A percentile compares a stretch with the other conserved stretches of the same genome.
phyloP scores from a whole-genome alignment of 2,329 filamentous ascomycete genomes.

The Fusarium austroafricanum region DNA sequence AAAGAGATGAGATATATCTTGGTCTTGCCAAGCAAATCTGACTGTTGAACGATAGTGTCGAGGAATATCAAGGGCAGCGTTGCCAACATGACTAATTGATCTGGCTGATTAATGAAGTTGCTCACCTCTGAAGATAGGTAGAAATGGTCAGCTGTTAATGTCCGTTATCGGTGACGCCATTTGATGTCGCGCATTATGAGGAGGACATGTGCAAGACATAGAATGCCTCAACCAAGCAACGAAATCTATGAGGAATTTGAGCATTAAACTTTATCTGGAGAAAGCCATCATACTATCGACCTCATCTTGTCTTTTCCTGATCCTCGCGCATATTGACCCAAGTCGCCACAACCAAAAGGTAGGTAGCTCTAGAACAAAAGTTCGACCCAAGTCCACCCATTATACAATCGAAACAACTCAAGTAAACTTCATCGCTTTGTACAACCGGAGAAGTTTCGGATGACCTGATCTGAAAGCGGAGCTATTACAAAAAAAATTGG shows the following conservation, averaged over 20 bases:
- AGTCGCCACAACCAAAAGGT: background rate
- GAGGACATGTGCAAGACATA: constrained; percentile 5
- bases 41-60: background rate
- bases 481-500: constrained; percentile 19
- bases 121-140: background rate
- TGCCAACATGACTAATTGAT: background rate
- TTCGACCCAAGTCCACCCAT: background rate
- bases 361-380: background rate
- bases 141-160: constrained; percentile 2
- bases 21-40: background rate
- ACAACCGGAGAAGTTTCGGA: constrained; percentile 30
- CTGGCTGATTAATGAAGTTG: background rate
- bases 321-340: constrained; percentile 2
- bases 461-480: constrained; percentile 35
- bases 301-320: background rate
- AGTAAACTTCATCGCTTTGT: background rate
- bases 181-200: constrained; percentile 24
- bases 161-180: constrained; percentile 39
- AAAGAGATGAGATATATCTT: background rate
- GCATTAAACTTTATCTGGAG: background rate
- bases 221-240: constrained; percentile 9
- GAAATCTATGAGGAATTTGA: background rate
- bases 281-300: background rate
- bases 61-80: background rate
- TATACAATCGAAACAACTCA: constrained; percentile 3